A percentile compares a stretch with the other conserved stretches of the same genome.
These are phyloP conservation scores for Pythium biforme DNA, from an alignment of 352 stramenopile genomes.

Conservation along the genomic window DNA sequence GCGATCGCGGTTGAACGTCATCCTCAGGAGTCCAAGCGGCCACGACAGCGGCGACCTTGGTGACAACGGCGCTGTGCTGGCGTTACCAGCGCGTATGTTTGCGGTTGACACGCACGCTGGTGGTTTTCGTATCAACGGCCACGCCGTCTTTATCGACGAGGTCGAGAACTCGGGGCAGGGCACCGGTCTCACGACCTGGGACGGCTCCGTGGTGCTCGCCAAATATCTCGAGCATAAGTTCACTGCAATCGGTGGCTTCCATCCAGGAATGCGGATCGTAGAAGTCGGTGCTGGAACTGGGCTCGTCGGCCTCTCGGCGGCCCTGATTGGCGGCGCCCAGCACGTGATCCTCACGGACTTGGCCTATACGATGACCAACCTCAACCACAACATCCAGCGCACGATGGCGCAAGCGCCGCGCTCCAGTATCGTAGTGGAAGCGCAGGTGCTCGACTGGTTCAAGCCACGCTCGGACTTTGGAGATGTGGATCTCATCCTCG, in stretches of 20 bases:
- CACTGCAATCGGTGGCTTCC: constrained; percentile 13
- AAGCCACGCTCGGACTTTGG: constrained; percentile 46
- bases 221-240: constrained; percentile 84
- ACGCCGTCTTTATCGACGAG: constrained; percentile 51
- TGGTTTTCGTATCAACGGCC: constrained; percentile 57
- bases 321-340: constrained; percentile 57
- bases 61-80: constrained; percentile 17
- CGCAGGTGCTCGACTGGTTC: constrained; percentile 71
- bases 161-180: constrained; percentile 81
- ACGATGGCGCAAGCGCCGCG: constrained; percentile 34
- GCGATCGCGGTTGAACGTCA: constrained; percentile 23
- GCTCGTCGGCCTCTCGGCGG: constrained; percentile 81
- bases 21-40: not conserved
- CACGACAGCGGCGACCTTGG: not conserved
- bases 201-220: constrained; percentile 88
- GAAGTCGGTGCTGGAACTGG: constrained; percentile 87
- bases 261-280: constrained; percentile 50
- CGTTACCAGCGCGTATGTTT: constrained; percentile 62
- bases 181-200: constrained; percentile 90
- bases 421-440: not conserved
- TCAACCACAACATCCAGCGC: constrained; percentile 48
- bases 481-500: constrained; percentile 79
- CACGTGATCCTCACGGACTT: constrained; percentile 86
- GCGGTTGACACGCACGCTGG: constrained; percentile 34
- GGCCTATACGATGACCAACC: constrained; percentile 84